Evolutionary conservation across 768 basidiomycete genomes (phyloP).

Genomic region (Termitomyces heimii): DNA sequence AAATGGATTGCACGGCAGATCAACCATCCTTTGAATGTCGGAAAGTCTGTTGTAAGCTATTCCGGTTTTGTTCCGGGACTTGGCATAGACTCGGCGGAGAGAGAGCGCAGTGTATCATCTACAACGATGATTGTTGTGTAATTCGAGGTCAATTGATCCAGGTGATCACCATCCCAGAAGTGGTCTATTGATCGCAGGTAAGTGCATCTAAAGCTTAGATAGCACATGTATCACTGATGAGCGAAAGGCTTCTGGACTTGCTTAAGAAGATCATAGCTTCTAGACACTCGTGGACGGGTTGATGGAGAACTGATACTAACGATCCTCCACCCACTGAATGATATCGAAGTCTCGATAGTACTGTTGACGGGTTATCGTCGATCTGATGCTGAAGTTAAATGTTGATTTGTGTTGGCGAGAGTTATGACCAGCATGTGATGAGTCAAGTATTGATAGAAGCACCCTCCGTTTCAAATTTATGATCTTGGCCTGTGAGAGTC

Average conservation of each 20-base stretch:
- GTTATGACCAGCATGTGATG: neutral
- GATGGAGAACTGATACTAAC: neutral
- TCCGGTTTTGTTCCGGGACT: neutral
- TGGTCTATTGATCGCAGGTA: neutral
- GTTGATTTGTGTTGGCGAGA: neutral
- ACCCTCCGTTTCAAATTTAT: neutral
- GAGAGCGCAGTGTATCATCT: neutral
- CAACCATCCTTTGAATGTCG: neutral
- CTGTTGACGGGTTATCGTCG: neutral
- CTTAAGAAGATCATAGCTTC: neutral
- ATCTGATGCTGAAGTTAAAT: neutral
- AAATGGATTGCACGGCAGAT: neutral
- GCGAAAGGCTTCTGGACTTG: neutral
- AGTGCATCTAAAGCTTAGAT: neutral
- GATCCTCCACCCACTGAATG: neutral
- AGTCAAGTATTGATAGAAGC: neutral
- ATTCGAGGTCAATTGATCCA: neutral
- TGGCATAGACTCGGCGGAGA: neutral
- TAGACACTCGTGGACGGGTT: neutral
- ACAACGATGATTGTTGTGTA: neutral
- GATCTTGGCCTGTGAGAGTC: neutral
- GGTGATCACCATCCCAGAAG: neutral
- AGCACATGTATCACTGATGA: neutral
- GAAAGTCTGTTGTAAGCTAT: neutral
- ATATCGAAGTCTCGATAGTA: neutral